phyloP scores from a whole-genome alignment of 2,329 filamentous ascomycete species.

The Aureobasidium sp. region DNA sequence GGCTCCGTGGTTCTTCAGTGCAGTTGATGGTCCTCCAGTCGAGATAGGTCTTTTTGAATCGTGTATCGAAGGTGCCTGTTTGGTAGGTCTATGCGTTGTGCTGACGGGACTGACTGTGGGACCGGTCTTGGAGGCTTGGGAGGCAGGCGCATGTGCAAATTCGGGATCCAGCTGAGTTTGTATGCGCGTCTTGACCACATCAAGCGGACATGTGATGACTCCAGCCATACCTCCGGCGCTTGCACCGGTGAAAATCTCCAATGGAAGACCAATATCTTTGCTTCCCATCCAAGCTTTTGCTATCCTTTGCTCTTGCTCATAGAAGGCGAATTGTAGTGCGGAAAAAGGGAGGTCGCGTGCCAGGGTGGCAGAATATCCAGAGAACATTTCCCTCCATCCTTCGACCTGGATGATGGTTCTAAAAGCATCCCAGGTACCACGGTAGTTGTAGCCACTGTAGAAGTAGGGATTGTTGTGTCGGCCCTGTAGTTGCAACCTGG shows the following conservation, averaged over 20 bases:
- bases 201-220: constrained; percentile 88
- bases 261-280: constrained; percentile 72
- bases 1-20: constrained; percentile 70
- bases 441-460: constrained; percentile 92
- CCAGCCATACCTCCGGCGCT: constrained; percentile 88
- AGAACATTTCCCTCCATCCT: constrained; percentile 79
- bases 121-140: constrained; percentile 15
- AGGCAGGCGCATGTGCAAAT: constrained; percentile 21
- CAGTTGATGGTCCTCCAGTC: constrained; percentile 80
- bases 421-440: constrained; percentile 73
- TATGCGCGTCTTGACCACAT: constrained; percentile 93
- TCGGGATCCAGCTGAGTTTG: constrained; percentile 77
- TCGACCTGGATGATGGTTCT: constrained; percentile 78
- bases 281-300: constrained; percentile 72
- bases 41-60: constrained; percentile 63
- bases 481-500: constrained; percentile 89
- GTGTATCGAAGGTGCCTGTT: neutral
- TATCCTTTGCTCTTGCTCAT: constrained; percentile 83
- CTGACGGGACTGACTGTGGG: constrained; percentile 1
- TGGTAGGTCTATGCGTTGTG: constrained; percentile 16
- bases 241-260: constrained; percentile 86
- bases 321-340: constrained; percentile 94
- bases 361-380: constrained; percentile 94
- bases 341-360: constrained; percentile 94
- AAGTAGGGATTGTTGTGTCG: constrained; percentile 94